phyloP scores from a whole-genome alignment of 345 rosid species.

The Arabis alpina region DNA sequence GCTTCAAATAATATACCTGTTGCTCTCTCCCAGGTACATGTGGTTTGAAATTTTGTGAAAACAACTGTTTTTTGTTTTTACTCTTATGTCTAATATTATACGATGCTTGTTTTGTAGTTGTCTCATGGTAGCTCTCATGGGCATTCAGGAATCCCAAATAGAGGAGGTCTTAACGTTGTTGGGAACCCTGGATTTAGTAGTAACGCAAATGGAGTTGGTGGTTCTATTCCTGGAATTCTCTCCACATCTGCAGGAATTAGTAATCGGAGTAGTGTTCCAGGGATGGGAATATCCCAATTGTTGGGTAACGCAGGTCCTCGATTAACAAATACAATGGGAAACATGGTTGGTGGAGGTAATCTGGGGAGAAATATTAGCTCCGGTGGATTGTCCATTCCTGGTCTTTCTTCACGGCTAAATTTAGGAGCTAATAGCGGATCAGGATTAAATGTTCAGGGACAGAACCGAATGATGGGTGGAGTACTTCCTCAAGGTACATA shows the following conservation, averaged over 20 bases:
- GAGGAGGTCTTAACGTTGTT: conserved; percentile 89
- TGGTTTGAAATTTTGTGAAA: conserved; percentile 3
- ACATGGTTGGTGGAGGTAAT: conserved; percentile 92
- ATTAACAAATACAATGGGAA: conserved; percentile 85
- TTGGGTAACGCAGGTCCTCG: conserved; percentile 91
- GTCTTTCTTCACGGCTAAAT: conserved; percentile 83
- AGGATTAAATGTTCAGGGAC: conserved; percentile 82
- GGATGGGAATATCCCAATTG: conserved; percentile 88
- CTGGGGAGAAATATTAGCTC: conserved; percentile 86
- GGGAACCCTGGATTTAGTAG: conserved; percentile 89
- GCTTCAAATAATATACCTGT: conserved; percentile 85
- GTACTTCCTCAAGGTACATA: conserved; percentile 87
- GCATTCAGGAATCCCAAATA: conserved; percentile 83
- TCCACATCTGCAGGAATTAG: conserved; percentile 85
- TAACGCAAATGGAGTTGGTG: conserved; percentile 86
- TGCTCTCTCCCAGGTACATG: conserved; percentile 85
- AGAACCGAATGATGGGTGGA: conserved; percentile 83
- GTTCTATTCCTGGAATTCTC: conserved; percentile 95
- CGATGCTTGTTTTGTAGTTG: conserved; percentile 58
- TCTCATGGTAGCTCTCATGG: conserved; percentile 90
- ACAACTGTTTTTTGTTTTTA: conserved; percentile 5
- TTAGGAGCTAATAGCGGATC: conserved; percentile 78
- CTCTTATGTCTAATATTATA: conserved; percentile 16
- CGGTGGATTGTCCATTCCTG: conserved; percentile 87
- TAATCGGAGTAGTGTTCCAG: conserved; percentile 79